Conservation (phyloP, 1,139 yeast species). For the Yamadazyma buinensis region DNA sequence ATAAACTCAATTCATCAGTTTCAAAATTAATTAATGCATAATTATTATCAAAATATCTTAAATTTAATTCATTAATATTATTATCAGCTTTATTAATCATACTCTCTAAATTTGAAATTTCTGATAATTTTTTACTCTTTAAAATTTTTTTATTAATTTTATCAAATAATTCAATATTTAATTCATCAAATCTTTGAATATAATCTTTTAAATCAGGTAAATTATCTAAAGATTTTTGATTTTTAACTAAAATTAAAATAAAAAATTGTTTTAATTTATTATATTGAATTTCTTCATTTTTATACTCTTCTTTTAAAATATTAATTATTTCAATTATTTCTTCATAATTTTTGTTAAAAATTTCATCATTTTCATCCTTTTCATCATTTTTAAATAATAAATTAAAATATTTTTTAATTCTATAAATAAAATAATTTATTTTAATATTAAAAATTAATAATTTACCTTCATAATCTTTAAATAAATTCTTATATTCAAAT, state of each 20-base stretch:
- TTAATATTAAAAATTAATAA: constrained; percentile 51
- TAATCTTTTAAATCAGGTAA: constrained; percentile 21
- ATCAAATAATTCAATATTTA: constrained; percentile 17
- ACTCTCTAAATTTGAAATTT: constrained; percentile 29
- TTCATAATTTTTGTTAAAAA: too few species aligned
- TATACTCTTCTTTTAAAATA: constrained; percentile 30
- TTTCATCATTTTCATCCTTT: constrained; percentile 15
- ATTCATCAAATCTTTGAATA: constrained; percentile 21
- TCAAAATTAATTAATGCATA: constrained; percentile 40
- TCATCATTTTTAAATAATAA: constrained; percentile 15
- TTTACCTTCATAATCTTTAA: constrained; percentile 28
- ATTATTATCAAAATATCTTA: constrained; percentile 28
- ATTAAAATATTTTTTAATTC: constrained; percentile 22
- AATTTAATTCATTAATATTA: constrained; percentile 30
- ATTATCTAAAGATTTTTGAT: constrained; percentile 17
- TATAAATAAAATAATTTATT: constrained; percentile 45
- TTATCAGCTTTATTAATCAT: constrained; percentile 30
- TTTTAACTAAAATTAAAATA: constrained; percentile 27
- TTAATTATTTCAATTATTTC: constrained; percentile 41
- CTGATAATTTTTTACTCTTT: constrained; percentile 22
- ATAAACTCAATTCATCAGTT: constrained; percentile 18
- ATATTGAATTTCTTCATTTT: constrained; percentile 10
- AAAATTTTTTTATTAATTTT: constrained; percentile 30
- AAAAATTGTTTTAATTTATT: constrained; percentile 23
- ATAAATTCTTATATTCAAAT: constrained; percentile 42